Evolutionary conservation across 1,284 basidiomycete species (phyloP).

Genomic region (Puccinia horiana): DNA sequence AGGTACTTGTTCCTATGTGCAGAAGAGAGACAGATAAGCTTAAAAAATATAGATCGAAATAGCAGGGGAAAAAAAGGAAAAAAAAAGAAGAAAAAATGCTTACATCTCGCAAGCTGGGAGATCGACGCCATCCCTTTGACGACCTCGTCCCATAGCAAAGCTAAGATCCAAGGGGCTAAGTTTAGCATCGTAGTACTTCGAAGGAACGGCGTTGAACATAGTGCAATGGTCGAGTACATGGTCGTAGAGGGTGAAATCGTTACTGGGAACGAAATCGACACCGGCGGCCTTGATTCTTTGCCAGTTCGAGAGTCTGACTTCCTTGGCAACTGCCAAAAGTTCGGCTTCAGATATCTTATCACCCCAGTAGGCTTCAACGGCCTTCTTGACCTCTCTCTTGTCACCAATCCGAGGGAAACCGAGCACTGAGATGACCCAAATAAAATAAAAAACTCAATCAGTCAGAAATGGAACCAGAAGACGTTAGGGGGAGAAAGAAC

Average conservation of each 20-base stretch:
- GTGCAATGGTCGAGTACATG: constrained; percentile 97
- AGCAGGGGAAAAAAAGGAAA: neutral
- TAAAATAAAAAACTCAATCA: neutral
- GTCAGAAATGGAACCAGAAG: neutral
- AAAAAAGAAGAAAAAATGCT: neutral
- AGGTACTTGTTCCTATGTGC: constrained; percentile 66
- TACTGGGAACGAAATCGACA: constrained; percentile 90
- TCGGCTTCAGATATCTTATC: constrained; percentile 87
- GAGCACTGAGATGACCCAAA: constrained; percentile 64
- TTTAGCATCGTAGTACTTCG: constrained; percentile 85
- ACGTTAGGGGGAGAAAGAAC: neutral
- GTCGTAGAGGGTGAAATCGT: constrained; percentile 98
- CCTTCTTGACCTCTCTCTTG: constrained; percentile 98
- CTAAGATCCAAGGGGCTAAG: constrained; percentile 76
- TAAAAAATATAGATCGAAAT: neutral
- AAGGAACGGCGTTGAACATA: constrained; percentile 94
- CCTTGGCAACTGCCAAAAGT: constrained; percentile 82
- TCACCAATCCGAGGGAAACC: constrained; percentile 97
- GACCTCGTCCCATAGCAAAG: constrained; percentile 89
- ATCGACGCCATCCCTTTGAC: constrained; percentile 84
- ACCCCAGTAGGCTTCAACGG: constrained; percentile 94
- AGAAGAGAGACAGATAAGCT: neutral
- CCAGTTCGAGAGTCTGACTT: constrained; percentile 89
- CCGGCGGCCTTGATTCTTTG: constrained; percentile 80
- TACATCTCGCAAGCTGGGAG: constrained; percentile 97